A percentile compares a stretch with the other conserved stretches of the same genome.
These are phyloP conservation scores for Suhomyces wounanorum DNA, from an alignment of 1,139 yeast species.

Conservation along the genomic window DNA sequence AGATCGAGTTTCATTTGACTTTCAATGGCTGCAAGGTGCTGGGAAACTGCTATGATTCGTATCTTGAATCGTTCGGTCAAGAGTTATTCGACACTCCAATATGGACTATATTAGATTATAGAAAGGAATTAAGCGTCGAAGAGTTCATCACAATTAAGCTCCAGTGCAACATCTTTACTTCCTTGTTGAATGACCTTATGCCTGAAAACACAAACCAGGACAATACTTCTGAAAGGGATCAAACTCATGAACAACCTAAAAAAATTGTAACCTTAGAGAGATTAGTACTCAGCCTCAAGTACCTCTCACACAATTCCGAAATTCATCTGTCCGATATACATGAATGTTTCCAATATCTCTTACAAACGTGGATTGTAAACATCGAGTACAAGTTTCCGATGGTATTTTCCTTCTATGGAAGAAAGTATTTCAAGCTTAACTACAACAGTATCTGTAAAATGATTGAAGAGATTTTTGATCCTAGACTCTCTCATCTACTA, in stretches of 20 bases:
- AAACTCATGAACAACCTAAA: neutral
- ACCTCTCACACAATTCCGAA: neutral
- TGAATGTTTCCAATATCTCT: constrained; percentile 30
- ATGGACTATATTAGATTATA: constrained; percentile 25
- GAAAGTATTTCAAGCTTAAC: constrained; percentile 30
- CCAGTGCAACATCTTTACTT: constrained; percentile 24
- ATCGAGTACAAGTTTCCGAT: constrained; percentile 37
- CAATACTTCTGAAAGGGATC: neutral
- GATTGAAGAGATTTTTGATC: constrained; percentile 16
- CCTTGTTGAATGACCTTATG: constrained; percentile 18
- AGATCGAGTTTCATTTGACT: constrained; percentile 12
- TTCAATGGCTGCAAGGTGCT: constrained; percentile 19
- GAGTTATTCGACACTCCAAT: constrained; percentile 12
- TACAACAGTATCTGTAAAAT: constrained; percentile 20
- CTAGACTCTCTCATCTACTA: neutral
- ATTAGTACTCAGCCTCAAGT: neutral
- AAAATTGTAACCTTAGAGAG: neutral
- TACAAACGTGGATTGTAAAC: constrained; percentile 31
- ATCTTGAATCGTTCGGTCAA: constrained; percentile 18
- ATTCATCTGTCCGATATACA: constrained; percentile 11
- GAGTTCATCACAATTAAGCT: constrained; percentile 18
- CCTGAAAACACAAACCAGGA: constrained; percentile 5
- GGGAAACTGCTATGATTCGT: constrained; percentile 14
- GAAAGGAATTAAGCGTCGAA: constrained; percentile 14
- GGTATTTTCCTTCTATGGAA: constrained; percentile 39